Conservation (phyloP, 164 flowering plant genomes). For the Pachysandra terminalis region DNA sequence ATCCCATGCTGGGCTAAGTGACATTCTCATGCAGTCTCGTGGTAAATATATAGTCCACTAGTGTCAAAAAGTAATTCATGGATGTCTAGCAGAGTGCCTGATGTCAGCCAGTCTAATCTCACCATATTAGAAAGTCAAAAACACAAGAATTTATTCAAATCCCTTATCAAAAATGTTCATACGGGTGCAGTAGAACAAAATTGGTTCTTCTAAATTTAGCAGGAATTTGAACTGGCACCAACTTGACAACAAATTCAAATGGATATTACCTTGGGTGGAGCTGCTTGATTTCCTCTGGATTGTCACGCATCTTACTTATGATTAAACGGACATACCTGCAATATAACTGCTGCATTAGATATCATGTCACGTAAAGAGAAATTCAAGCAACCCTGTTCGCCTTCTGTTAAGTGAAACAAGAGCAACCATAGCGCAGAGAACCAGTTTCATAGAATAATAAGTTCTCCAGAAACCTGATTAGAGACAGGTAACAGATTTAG, state of each 20-base stretch:
- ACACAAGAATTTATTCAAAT: not conserved
- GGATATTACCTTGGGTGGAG: constrained; percentile 74
- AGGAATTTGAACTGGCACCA: not conserved
- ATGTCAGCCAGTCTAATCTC: not conserved
- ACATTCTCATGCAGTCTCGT: too few relatives aligned
- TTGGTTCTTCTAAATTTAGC: not conserved
- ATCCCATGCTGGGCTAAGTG: too few relatives aligned
- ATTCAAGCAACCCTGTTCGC: too few relatives aligned
- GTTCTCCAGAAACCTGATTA: too few relatives aligned
- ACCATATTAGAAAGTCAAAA: not conserved
- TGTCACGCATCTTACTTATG: constrained; percentile 54
- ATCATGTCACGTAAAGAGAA: too few relatives aligned
- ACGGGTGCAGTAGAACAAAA: not conserved
- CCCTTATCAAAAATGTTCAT: not conserved
- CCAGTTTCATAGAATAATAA: too few relatives aligned
- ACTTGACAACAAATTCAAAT: not conserved
- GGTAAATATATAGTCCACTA: too few relatives aligned
- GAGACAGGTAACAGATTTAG: too few relatives aligned
- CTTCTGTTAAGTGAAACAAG: too few relatives aligned
- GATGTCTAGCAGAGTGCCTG: not conserved
- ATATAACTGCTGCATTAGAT: constrained; percentile 2
- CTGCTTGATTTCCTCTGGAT: constrained; percentile 45
- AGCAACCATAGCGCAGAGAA: too few relatives aligned
- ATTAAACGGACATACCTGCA: constrained; percentile 86
- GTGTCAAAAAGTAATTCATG: too few relatives aligned